Evolutionary conservation across 805 yeast genomes (phyloP).

Genomic region (Hanseniaspora thailandica): DNA sequence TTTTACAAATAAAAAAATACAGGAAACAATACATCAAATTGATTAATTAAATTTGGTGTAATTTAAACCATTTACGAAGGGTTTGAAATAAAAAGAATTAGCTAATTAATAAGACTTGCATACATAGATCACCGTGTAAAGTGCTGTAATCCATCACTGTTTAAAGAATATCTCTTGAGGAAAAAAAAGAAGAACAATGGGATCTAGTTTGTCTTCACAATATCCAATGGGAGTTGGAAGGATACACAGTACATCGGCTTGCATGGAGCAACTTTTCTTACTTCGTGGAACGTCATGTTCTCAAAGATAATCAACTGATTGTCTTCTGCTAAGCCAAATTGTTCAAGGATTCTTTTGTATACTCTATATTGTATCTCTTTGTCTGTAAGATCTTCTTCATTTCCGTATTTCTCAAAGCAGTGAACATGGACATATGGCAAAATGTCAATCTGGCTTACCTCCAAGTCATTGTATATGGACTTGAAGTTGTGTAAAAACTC

Average conservation of each 20-base stretch:
- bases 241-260: constrained; percentile 90
- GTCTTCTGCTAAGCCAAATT: constrained; percentile 36
- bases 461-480: constrained; percentile 50
- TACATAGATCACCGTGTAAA: no score
- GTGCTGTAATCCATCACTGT: no score
- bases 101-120: no score
- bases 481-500: constrained; percentile 66
- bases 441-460: constrained; percentile 31
- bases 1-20: no score
- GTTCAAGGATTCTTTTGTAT: constrained; percentile 38
- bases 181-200: not conserved
- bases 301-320: constrained; percentile 36
- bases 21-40: no score
- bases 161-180: no score
- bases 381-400: constrained; percentile 50
- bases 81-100: no score
- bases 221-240: constrained; percentile 52
- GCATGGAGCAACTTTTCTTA: constrained; percentile 90
- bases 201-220: not conserved
- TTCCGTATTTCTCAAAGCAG: constrained; percentile 83
- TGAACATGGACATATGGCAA: constrained; percentile 77
- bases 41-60: not conserved
- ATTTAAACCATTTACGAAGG: no score
- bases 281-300: constrained; percentile 58
- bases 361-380: constrained; percentile 61